Evolutionary conservation across 2,329 filamentous ascomycete species (phyloP), one percentile per base, ranked within the genome.

Genomic region (Falciphora oryzae): DNA sequence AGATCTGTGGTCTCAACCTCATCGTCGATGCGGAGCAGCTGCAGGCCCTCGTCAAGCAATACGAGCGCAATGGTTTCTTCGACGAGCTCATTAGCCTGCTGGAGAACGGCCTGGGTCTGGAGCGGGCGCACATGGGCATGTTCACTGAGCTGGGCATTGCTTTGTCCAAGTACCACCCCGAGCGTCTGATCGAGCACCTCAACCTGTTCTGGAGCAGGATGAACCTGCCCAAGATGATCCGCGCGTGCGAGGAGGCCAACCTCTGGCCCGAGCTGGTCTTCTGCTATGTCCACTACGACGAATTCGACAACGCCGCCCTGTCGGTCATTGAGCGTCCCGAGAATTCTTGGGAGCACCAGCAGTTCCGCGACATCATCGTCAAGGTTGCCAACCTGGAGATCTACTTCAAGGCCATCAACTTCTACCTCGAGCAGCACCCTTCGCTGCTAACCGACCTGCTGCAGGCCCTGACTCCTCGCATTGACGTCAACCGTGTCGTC

Each of bases 371-470:
- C 75, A 98, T 96, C 63, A 85, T 97, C 65, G 88, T 97, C 79
- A 99, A 99, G 85, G 94, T 97, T 69, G 92, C 93, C 73, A 99
- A 99, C 80, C 80, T 99, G 73, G 96, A 99, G 79, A 99, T 99
- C 72, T 99, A 98, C 83, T 99, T 99, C 84, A 91, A 94, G 64
- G 92, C 92, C 32, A 85, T 98, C 74, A 96, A 94, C 81, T 97
- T 97, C 80, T 98, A 98, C 77, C 87, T 99, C 57, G 92, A 98
- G 79, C 92, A 99, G 79, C 95, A 99, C 76, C 95, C 95, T 44
- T 92, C 94, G 16, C 85, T 99, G 59, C 81, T 99, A 68, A 99
- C 95, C n/a, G 95, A 99, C 74, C 85, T 99, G 38, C 85, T 99
- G 64, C 93, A 97, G 75, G 91, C 87, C 14, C 83, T 99, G 68